phyloP scores from a whole-genome alignment of 345 rosid genomes.

The Microcos paniculata region DNA sequence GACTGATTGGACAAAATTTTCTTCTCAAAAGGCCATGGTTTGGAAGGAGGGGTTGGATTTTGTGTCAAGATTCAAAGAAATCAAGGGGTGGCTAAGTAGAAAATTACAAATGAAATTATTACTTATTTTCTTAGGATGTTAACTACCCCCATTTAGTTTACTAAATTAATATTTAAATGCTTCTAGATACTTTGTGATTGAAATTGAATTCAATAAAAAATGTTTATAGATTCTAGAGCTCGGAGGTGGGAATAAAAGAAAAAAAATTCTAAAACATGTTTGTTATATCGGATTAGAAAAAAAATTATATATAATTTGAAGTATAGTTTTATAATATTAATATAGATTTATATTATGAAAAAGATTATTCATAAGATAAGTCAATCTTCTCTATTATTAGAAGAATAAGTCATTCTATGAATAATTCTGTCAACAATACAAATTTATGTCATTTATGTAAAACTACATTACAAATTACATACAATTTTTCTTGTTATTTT shows the following conservation, averaged over 20 bases:
- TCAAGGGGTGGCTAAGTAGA: background rate
- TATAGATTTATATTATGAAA: too few species aligned
- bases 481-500: too few species aligned
- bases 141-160: background rate
- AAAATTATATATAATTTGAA: too few species aligned
- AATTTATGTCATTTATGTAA: too few species aligned
- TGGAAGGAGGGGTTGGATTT: background rate
- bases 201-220: background rate
- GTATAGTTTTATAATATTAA: too few species aligned
- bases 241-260: background rate
- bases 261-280: too few species aligned
- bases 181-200: background rate
- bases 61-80: background rate
- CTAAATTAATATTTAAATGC: background rate
- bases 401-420: too few species aligned
- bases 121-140: background rate
- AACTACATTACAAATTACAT: too few species aligned
- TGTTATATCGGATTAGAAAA: too few species aligned
- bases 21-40: background rate
- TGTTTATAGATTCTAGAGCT: background rate
- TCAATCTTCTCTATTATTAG: too few species aligned
- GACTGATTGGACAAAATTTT: background rate
- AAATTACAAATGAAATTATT: background rate
- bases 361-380: too few species aligned
- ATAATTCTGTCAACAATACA: too few species aligned